A percentile compares a stretch with the other conserved stretches of the same genome.
Conservation (phyloP, 768 basidiomycete genomes). For the Mycena alexandri region DNA sequence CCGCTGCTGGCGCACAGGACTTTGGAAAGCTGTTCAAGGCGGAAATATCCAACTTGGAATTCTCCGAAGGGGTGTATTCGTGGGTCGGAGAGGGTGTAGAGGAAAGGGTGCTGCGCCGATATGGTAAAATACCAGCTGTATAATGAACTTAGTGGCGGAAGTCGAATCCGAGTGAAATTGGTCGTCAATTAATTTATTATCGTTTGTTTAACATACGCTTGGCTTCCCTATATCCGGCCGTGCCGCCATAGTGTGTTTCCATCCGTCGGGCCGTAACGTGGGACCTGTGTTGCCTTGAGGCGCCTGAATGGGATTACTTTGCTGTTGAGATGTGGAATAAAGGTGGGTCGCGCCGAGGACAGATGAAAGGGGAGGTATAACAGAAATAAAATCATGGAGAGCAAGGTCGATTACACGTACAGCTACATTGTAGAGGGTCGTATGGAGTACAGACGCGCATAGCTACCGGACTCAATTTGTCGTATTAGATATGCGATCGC, state of each 20-base stretch:
- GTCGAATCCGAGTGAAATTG: neutral
- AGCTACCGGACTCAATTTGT: conserved; percentile 27
- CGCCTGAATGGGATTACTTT: neutral
- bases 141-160: conserved; percentile 11
- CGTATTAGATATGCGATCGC: conserved; percentile 31
- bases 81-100: conserved; percentile 91
- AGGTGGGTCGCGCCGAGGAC: neutral
- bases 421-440: conserved; percentile 46
- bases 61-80: conserved; percentile 86
- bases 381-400: conserved; percentile 23
- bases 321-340: conserved; percentile 2
- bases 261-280: neutral
- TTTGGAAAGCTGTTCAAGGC: conserved; percentile 90
- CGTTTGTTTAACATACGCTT: too few relatives aligned
- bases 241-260: too few relatives aligned
- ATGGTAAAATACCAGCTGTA: conserved; percentile 64
- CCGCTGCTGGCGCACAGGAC: conserved; percentile 77
- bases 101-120: conserved; percentile 80
- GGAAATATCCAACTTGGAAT: conserved; percentile 93
- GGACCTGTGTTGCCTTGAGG: neutral
- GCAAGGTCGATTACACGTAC: conserved; percentile 41
- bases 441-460: conserved; percentile 35
- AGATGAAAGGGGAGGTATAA: neutral
- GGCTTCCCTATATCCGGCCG: too few relatives aligned
- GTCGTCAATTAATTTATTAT: neutral